A percentile compares a stretch with the other conserved stretches of the same genome.
phyloP scores from a whole-genome alignment of 1,139 yeast species.

The Debaryomyces sp. region DNA sequence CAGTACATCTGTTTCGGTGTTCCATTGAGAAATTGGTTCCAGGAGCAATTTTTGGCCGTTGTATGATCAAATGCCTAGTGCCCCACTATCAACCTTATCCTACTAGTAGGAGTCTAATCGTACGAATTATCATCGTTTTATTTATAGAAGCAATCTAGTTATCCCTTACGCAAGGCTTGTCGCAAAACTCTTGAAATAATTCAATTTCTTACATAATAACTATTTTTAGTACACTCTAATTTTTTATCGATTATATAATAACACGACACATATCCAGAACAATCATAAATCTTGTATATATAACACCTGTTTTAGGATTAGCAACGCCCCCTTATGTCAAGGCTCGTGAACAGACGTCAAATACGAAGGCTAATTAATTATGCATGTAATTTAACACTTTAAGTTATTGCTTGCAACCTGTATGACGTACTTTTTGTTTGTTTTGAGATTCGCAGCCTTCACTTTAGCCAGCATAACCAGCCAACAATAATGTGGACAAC shows the following conservation, averaged over 20 bases:
- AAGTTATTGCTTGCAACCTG: constrained; percentile 1
- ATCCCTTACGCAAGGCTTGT: neutral
- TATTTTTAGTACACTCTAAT: neutral
- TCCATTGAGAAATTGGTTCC: neutral
- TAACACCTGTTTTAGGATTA: neutral
- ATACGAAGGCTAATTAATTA: neutral
- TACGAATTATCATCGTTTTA: neutral
- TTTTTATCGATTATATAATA: neutral
- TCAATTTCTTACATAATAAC: neutral
- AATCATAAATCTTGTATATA: neutral
- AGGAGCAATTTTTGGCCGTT: neutral
- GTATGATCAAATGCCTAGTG: neutral
- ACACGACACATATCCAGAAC: neutral
- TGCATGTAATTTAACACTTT: constrained; percentile 1
- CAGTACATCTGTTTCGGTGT: neutral
- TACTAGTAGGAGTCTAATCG: neutral
- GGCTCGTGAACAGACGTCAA: neutral
- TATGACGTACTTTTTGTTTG: constrained; percentile 5
- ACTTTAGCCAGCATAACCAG: constrained; percentile 8
- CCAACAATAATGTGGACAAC: neutral
- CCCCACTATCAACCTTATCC: neutral
- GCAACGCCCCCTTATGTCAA: neutral
- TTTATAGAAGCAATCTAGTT: neutral
- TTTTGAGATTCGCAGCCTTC: constrained; percentile 5
- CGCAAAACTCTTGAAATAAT: neutral